phyloP scores from a whole-genome alignment of 495 filamentous ascomycete genomes.

The Talaromyces thailandensis region DNA sequence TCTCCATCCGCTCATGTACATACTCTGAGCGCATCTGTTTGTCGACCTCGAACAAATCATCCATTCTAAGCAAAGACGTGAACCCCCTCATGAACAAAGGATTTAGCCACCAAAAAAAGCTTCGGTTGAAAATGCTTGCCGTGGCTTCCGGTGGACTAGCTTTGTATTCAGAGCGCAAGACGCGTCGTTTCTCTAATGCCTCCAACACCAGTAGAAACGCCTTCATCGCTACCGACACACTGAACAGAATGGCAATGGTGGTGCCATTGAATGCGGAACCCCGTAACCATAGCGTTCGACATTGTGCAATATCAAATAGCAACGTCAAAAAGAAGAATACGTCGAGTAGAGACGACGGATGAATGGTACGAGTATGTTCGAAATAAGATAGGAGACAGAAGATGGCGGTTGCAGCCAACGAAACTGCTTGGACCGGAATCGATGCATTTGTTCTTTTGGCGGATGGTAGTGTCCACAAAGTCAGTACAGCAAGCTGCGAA shows the following conservation, averaged over 20 bases:
- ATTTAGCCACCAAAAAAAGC: slow-evolving; percentile 53
- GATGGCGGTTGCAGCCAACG: slow-evolving; percentile 28
- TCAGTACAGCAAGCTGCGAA: slow-evolving; percentile 5
- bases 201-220: slow-evolving; percentile 43
- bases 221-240: slow-evolving; percentile 37
- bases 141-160: slow-evolving; percentile 51
- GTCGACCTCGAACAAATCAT: slow-evolving; percentile 39
- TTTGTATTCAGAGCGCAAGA: slow-evolving; percentile 34
- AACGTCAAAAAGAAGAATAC: slow-evolving; percentile 50
- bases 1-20: slow-evolving; percentile 26
- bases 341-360: slow-evolving; percentile 52
- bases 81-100: slow-evolving; percentile 43
- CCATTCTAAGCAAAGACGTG: slow-evolving; percentile 26
- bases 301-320: slow-evolving; percentile 47
- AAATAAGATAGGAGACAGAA: slow-evolving; percentile 42
- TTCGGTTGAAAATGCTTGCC: slow-evolving; percentile 40
- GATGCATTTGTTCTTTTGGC: slow-evolving; percentile 26
- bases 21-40: slow-evolving; percentile 31
- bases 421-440: slow-evolving; percentile 36
- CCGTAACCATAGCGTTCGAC: slow-evolving; percentile 51
- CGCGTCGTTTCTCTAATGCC: slow-evolving; percentile 40
- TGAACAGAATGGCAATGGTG: slow-evolving; percentile 38
- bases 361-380: slow-evolving; percentile 46
- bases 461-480: slow-evolving; percentile 1
- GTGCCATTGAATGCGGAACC: slow-evolving; percentile 20